These are phyloP conservation scores for Cutaneotrichosporon sp. DNA, from an alignment of 1,284 basidiomycete genomes.

Conservation along the genomic window DNA sequence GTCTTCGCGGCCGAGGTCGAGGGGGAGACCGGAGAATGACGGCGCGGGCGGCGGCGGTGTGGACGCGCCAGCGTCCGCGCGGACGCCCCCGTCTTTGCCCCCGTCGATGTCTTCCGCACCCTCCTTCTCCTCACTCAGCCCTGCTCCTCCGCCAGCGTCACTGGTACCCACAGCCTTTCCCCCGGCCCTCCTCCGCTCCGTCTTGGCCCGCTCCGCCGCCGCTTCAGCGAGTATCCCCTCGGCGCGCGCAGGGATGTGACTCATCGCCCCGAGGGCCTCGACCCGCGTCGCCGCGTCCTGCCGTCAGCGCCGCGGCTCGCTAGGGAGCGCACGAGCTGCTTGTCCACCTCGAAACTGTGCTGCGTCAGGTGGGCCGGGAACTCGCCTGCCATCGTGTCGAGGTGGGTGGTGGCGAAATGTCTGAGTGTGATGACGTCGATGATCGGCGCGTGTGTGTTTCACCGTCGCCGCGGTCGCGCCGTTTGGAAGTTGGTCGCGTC, in stretches of 20 bases:
- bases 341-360: neutral
- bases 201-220: neutral
- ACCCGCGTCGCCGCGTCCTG: neutral
- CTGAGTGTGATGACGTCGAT: too few species aligned
- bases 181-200: neutral
- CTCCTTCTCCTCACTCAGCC: neutral
- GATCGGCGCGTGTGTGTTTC: too few species aligned
- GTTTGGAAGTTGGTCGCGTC: too few species aligned
- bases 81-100: neutral
- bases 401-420: too few species aligned
- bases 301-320: neutral
- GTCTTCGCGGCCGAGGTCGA: constrained; percentile 28
- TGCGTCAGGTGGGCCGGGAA: too few species aligned
- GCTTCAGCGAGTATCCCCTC: neutral
- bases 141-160: too few species aligned
- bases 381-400: too few species aligned
- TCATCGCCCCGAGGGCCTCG: neutral
- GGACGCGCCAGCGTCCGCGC: neutral
- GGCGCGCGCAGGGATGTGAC: neutral
- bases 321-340: neutral
- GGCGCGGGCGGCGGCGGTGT: neutral
- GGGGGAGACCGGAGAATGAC: constrained; percentile 16
- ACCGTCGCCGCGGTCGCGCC: too few species aligned
- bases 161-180: too few species aligned
- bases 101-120: neutral